These are phyloP conservation scores for Trapa incisa DNA, from an alignment of 345 rosid species.

Conservation along the genomic window DNA sequence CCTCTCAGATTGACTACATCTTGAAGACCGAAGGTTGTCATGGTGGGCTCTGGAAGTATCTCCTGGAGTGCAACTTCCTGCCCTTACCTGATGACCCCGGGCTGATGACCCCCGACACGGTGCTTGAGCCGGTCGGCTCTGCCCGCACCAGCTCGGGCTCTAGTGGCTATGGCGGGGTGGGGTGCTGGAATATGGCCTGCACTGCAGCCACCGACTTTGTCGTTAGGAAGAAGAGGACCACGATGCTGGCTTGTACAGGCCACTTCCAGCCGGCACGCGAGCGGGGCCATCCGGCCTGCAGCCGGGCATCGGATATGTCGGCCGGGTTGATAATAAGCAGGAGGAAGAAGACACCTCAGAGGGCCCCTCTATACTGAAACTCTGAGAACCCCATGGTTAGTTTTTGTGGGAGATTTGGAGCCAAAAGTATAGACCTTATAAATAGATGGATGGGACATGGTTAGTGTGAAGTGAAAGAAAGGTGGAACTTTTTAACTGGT, in stretches of 20 bases:
- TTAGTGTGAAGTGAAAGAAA: background rate
- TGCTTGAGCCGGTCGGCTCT: constrained; percentile 39
- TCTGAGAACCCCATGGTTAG: background rate
- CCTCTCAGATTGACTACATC: constrained; percentile 43
- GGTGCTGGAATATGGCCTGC: constrained; percentile 40
- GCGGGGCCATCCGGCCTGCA: background rate
- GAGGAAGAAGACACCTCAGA: constrained; percentile 65
- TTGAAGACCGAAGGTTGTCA: constrained; percentile 23
- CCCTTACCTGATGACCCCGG: constrained; percentile 49
- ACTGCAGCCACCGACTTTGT: constrained; percentile 57
- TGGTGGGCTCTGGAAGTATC: constrained; percentile 43
- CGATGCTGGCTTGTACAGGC: constrained; percentile 20
- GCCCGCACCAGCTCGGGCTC: constrained; percentile 50
- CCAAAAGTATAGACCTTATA: background rate
- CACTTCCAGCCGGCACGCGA: constrained; percentile 25
- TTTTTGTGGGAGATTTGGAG: background rate
- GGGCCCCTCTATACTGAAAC: constrained; percentile 73
- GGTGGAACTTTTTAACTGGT: background rate
- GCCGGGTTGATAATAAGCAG: constrained; percentile 43
- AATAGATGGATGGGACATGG: background rate
- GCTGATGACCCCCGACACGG: constrained; percentile 44
- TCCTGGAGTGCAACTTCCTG: constrained; percentile 53
- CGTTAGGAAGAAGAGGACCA: constrained; percentile 76
- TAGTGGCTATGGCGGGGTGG: constrained; percentile 38
- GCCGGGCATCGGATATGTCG: constrained; percentile 12